A percentile compares a stretch with the other conserved stretches of the same genome.
Evolutionary conservation across 371 early-diverging fungal species (phyloP).

Genomic region (Chytridiales sp.): DNA sequence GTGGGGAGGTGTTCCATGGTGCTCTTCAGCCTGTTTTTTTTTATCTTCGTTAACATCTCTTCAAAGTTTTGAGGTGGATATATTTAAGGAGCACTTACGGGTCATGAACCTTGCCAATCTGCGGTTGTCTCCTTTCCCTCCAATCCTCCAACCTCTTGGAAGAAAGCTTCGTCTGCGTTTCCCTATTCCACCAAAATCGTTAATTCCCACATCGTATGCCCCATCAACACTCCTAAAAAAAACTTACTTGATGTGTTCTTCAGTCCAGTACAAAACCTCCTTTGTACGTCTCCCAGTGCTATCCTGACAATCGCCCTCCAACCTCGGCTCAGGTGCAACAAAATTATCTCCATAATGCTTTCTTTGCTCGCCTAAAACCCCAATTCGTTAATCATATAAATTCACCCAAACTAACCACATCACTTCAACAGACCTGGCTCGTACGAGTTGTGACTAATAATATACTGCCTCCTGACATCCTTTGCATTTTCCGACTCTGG

Average conservation of each 20-base stretch:
- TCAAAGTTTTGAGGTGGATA: not conserved
- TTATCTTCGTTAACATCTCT: not conserved
- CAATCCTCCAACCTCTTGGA: slow-evolving; percentile 29
- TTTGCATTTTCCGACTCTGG: slow-evolving; percentile 17
- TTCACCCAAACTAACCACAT: too few relatives aligned
- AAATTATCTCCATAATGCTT: slow-evolving; percentile 29
- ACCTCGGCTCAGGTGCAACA: slow-evolving; percentile 21
- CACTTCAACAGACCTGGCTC: slow-evolving; percentile 24
- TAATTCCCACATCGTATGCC: not conserved
- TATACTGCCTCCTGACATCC: slow-evolving; percentile 25
- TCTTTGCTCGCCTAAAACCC: slow-evolving; percentile 25
- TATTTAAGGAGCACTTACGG: slow-evolving; percentile 40
- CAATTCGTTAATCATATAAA: not conserved
- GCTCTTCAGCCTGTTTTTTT: slow-evolving; percentile 24
- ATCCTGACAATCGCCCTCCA: slow-evolving; percentile 21
- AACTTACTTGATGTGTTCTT: slow-evolving; percentile 24
- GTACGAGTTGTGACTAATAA: slow-evolving; percentile 39
- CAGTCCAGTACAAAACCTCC: slow-evolving; percentile 35
- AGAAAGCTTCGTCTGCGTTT: slow-evolving; percentile 23
- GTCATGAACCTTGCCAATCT: slow-evolving; percentile 38
- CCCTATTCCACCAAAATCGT: slow-evolving; percentile 14
- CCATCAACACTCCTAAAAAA: not conserved
- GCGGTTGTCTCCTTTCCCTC: slow-evolving; percentile 26
- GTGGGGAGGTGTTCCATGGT: slow-evolving; percentile 32
- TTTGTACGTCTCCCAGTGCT: slow-evolving; percentile 34